Percentiles rank a stretch among this genome's conserved stretches.
phyloP scores from a whole-genome alignment of 2,329 filamentous ascomycete genomes.

The Zarea fungicola region DNA sequence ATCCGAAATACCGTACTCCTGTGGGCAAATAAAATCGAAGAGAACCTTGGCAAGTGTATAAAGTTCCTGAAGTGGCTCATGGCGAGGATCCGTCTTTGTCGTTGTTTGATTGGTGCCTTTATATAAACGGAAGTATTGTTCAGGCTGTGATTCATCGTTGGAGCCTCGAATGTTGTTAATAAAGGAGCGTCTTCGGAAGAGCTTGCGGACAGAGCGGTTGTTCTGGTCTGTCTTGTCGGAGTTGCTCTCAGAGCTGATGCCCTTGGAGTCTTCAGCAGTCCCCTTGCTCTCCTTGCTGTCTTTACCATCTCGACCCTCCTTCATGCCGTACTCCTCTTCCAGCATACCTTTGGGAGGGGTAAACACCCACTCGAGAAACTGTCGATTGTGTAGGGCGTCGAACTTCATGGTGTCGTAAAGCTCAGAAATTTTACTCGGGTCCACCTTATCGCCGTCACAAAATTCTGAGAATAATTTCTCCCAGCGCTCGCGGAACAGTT shows the following conservation, averaged over 20 bases:
- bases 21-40: conserved; percentile 97
- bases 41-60: conserved; percentile 92
- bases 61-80: conserved; percentile 85
- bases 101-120: conserved; percentile 63
- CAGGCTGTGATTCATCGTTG: conserved; percentile 52
- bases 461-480: conserved; percentile 98
- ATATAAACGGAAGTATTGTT: conserved; percentile 87
- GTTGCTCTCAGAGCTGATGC: conserved; percentile 25
- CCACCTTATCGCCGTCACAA: conserved; percentile 93
- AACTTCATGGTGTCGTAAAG: conserved; percentile 99
- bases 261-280: conserved; percentile 25
- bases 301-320: conserved; percentile 36
- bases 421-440: conserved; percentile 97
- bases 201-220: conserved; percentile 32
- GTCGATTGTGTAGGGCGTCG: conserved; percentile 91
- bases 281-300: conserved; percentile 36
- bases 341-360: conserved; percentile 77
- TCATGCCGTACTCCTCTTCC: conserved; percentile 58
- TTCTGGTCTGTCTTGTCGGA: conserved; percentile 37
- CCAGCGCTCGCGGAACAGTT: conserved; percentile 94
- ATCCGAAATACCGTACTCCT: conserved; percentile 95
- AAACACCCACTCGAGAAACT: conserved; percentile 96
- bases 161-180: conserved; percentile 47
- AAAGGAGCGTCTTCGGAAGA: conserved; percentile 58
- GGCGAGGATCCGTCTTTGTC: conserved; percentile 74